Base-by-base conservation (phyloP, 1,139 yeast genomes). In the Protomyces arabidopsidicola region DNA sequence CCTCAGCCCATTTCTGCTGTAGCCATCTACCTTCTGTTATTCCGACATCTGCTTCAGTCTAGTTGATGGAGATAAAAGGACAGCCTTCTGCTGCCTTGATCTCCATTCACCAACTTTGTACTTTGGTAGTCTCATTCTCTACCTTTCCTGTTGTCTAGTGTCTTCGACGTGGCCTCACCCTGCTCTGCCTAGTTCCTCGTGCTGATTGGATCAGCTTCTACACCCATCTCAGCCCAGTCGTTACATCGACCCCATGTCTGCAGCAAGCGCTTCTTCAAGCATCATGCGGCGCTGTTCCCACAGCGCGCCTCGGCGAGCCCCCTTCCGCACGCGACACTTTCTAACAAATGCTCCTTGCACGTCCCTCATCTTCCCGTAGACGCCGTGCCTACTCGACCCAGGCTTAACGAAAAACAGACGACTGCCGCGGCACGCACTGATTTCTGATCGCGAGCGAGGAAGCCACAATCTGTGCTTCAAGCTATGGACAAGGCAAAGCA, bases 331-430 rank as follows among this genome's bases (percentile, higher is more conserved):
- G 35, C 48, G 10, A 50, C 38, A 34, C 34, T 53, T 39, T 14
- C 14, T 5, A 14, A 14, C 22, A 18, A 34, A 3, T 50, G 42
- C n/a, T 42, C 57, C 12, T 27, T 53, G 9, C 45, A 45, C 12
- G 42, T 16, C 53, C 56, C n/a, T 64, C 64, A 24, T 65, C 66
- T 34, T 61, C 53, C 20, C 58, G 58, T 38, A 38, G 48, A 39
- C 61, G 60, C n/a, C 53, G 45, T n/a, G 66, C 66, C 35, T 59
- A 61, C 16, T 58, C 66, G n/a, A 58, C 64, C 45, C 53, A 81
- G 38, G 75, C 74, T 9, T 35, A 18, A n/a, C n/a, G n/a, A n/a
- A n/a, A n/a, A n/a, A n/a, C n/a, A n/a, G n/a, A n/a, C n/a, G n/a
- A n/a, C n/a, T n/a, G n/a, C n/a, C n/a, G n/a, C n/a, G n/a, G n/a